Conservation (phyloP, 2,329 filamentous ascomycete genomes). For the Incumbomyces lentus region DNA sequence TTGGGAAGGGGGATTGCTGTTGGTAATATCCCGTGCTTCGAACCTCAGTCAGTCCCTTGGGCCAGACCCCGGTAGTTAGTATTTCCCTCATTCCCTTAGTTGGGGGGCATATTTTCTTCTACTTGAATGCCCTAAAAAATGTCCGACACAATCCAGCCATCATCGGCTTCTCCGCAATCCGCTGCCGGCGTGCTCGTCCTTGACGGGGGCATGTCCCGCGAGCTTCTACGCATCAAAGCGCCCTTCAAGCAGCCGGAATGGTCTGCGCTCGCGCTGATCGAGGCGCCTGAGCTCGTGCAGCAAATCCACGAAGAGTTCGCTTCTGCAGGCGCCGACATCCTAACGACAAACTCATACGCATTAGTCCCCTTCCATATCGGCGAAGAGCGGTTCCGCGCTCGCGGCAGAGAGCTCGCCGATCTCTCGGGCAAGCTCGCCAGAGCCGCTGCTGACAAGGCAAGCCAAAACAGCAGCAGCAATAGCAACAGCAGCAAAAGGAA, state of each 20-base stretch:
- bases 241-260: background rate
- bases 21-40: too few species aligned
- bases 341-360: constrained; percentile 5
- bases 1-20: too few species aligned
- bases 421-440: background rate
- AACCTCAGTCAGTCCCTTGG: too few species aligned
- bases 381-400: constrained; percentile 9
- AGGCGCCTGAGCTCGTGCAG: background rate
- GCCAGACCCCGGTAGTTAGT: too few species aligned
- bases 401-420: background rate
- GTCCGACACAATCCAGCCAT: too few species aligned
- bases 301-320: background rate
- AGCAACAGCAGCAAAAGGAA: background rate
- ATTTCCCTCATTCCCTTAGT: too few species aligned
- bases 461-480: background rate
- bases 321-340: background rate
- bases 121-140: too few species aligned
- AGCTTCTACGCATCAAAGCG: background rate
- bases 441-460: background rate
- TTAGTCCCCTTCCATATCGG: constrained; percentile 16
- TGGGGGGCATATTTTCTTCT: too few species aligned
- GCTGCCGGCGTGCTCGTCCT: too few species aligned
- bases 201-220: background rate
- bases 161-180: too few species aligned
- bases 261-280: background rate